Evolutionary conservation across 495 filamentous ascomycete species (phyloP).

Genomic region (Chaetomium tenue): DNA sequence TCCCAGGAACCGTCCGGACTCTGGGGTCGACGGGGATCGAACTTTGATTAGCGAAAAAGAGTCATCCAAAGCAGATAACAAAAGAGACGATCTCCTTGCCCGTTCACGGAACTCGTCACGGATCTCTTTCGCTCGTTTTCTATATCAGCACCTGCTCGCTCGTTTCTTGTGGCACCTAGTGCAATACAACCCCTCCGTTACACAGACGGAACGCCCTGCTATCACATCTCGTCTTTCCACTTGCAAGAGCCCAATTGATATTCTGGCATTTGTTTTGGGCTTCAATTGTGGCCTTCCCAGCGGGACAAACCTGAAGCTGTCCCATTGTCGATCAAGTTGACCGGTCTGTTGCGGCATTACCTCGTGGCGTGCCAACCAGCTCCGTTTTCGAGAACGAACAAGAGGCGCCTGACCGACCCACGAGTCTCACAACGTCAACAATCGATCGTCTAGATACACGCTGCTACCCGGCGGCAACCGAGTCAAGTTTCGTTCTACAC

Average conservation of each 20-base stretch:
- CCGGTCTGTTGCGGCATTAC: background rate
- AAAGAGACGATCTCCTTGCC: background rate
- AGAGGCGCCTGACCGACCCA: constrained; percentile 11
- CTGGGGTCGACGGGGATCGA: constrained; percentile 14
- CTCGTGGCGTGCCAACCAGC: constrained; percentile 4
- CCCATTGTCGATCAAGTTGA: background rate
- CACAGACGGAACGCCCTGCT: constrained; percentile 4
- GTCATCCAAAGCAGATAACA: constrained; percentile 28
- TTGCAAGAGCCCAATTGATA: constrained; percentile 3
- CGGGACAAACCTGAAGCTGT: background rate
- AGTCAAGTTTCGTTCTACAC: constrained; percentile 11
- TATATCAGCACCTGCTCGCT: constrained; percentile 3
- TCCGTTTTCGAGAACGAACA: background rate
- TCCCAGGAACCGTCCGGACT: constrained; percentile 18
- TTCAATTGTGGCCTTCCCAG: background rate
- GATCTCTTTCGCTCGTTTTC: constrained; percentile 4
- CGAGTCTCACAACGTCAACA: constrained; percentile 3
- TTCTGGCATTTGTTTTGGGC: background rate
- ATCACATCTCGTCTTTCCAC: background rate
- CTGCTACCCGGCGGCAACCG: constrained; percentile 10
- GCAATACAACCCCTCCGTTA: background rate
- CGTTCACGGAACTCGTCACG: background rate
- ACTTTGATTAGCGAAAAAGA: constrained; percentile 19
- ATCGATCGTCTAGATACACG: background rate
- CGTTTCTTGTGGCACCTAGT: background rate